Base-by-base conservation (phyloP, 148 eudicot species). In the Persicaria maculosa region DNA sequence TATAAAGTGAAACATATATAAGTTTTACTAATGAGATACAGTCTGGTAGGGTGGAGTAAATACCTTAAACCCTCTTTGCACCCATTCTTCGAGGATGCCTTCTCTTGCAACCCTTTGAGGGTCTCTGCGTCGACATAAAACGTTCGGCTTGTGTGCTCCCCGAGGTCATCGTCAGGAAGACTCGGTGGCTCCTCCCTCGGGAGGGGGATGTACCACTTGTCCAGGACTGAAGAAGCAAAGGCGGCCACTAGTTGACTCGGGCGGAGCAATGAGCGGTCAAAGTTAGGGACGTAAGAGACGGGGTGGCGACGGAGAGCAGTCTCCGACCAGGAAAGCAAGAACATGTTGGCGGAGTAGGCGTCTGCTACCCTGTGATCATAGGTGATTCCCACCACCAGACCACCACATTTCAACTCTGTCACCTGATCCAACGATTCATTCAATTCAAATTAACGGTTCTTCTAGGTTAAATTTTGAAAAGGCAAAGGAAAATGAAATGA, bases 321-420 rank as follows among this genome's bases (percentile, higher is more conserved):
- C 15, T 48, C 52, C 0, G 90, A 82, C 97, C 97, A 93, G 19
- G 97, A 77, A 1, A 87, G 86, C 22, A 88, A 83, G 36, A 93
- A 90, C 89, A 90, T 84, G 90, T 87, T 84, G 65, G 86, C 79
- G 0, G 96, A 86, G 84, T 86, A 81, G n/a, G 93, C 96, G 50
- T 93, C 94, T 0, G 90, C 85, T 16, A 90, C 88, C 62, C 88
- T 84, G 31, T 92, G 96, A 9, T 89, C 87, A 47, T 90, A 88
- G 0, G 90, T 75, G 73, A 91, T 87, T 4, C 78, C 87, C 48
- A 92, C 74, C 73, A 91, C 82, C 7, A 82, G 20, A 71, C 86
- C 88, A 0, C 93, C 93, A 14, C 97, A 88, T 48, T 74, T 81
- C 5, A 92, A 72, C 71, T 84, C 79, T 0, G 96, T 90, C 20